phyloP scores from a whole-genome alignment of 2,329 filamentous ascomycete genomes.

The Zasmidium angulare region DNA sequence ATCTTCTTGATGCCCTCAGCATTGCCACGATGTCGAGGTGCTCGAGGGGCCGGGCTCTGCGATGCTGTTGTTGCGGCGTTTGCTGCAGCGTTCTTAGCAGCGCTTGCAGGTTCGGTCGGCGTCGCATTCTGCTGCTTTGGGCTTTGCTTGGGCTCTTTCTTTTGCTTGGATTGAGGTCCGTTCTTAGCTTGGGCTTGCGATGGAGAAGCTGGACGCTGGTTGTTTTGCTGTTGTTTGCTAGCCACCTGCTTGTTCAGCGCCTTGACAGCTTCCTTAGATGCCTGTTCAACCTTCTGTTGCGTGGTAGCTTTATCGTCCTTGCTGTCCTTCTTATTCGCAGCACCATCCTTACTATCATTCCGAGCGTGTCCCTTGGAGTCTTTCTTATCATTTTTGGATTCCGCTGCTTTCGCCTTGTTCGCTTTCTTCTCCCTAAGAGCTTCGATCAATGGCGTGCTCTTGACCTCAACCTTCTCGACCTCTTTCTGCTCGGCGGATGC shows the following conservation, averaged over 20 bases:
- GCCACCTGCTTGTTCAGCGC: conserved; percentile 50
- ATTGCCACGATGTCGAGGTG: conserved; percentile 29
- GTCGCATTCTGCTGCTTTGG: conserved; percentile 38
- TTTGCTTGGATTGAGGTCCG: conserved; percentile 30
- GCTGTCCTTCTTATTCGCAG: conserved; percentile 32
- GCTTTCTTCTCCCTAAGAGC: conserved; percentile 69
- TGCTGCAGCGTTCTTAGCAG: conserved; percentile 42
- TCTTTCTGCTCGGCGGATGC: conserved; percentile 51
- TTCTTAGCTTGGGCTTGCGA: conserved; percentile 33
- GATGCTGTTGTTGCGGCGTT: conserved; percentile 40
- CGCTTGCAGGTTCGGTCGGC: conserved; percentile 32
- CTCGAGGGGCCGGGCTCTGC: conserved; percentile 22
- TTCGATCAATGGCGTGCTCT: conserved; percentile 85
- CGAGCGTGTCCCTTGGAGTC: conserved; percentile 22
- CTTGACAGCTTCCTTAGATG: conserved; percentile 56
- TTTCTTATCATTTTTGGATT: conserved; percentile 37
- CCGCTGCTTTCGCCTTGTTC: conserved; percentile 30
- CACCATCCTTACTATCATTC: conserved; percentile 39
- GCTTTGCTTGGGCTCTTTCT: conserved; percentile 23
- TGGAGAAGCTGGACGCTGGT: conserved; percentile 22
- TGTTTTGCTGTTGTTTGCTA: conserved; percentile 28
- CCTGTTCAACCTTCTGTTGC: conserved; percentile 30
- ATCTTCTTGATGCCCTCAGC: conserved; percentile 49
- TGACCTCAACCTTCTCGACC: conserved; percentile 61
- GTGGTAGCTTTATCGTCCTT: conserved; percentile 37